Evolutionary conservation across 177 flowering plant genomes (phyloP), one percentile per base, ranked within the genome.

Genomic region (Vitis hybrid): DNA sequence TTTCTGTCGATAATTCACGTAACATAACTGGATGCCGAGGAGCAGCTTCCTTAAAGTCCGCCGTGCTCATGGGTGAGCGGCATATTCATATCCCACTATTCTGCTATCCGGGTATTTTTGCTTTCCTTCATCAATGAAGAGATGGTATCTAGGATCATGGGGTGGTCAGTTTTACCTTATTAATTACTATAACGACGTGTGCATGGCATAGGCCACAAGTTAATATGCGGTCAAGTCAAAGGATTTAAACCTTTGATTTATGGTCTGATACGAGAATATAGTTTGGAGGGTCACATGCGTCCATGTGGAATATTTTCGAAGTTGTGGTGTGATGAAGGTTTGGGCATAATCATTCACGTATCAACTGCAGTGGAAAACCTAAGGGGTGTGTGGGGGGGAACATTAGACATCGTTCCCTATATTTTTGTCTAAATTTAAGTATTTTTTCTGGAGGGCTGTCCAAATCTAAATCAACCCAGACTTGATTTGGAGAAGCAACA

Each of bases 121-220:
- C 56, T 31, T 18, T 48, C 56, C 52, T 16, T 62, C 19, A 64
- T 62, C 55, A 64, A 55, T 53, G 56, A 2, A 10, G 13, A 39
- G 63, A 59, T 13, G 58, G 74, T 50, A 71, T 58, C 74, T 71
- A 10, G 68, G 51, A 71, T 72, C 69, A 58, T 72, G 69, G 69
- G 55, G 58, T 49, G 20, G 62, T 50, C 10, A 33, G 14, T 39
- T 13, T 19, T n/a, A 31, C n/a, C 4, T 26, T 26, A 26, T 5
- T 10, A 7, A 18, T 16, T 20, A 20, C 57, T 14, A 53, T 1
- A 39, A 39, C 8, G 7, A 53, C 6, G 16, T 5, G 5, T 14
- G 16, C 16, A 53, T 53, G 16, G 57, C 57, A 53, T 53, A 5
- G n/a, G 16, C 57, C 57, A 53, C 16, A 14, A 53, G 15, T 53